Evolutionary conservation across 352 stramenopile genomes (phyloP), one percentile per base, ranked within the genome.

Genomic region (Phytophthora parvispora): DNA sequence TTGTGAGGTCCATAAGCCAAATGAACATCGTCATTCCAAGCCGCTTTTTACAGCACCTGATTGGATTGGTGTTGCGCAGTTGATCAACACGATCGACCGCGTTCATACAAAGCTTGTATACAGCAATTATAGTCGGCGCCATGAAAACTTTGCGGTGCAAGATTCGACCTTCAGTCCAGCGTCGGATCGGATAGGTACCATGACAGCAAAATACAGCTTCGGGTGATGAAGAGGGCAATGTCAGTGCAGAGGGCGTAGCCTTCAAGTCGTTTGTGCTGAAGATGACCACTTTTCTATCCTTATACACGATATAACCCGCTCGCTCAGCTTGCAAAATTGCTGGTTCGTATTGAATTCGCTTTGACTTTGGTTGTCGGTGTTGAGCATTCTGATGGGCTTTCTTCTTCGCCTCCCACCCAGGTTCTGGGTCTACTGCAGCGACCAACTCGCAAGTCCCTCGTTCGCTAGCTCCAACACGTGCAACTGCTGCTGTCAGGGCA

Each of bases 261-360:
- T 54, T 59, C 34, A 66, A 32, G 42, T 57, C 64, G 13, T 71
- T 65, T 1, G 54, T 60, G 28, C 60, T 68, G 15, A 68, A 55
- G 1, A 65, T 42, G 4, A 68, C 65, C 7, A 73, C 65, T n/a
- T 69, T 65, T 25, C 45, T n/a, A 53, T 65, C 66, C 42, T 65
- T 74, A 53, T 50, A 68, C 10, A 69, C n/a, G 32, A 72, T 64
- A 28, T 64, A 64, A 2, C 51, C 65, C 25, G 52, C 20, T 10
- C 24, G 4, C n/a, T 62, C 40, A 6, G 15, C 36, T 43, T 43
- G 36, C 12, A 43, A 0, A 22, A 43, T 43, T 8, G 36, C 36
- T 43, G 36, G 36, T 43, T 43, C 36, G 36, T 43, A 20, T 43
- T 43, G 36, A 43, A 16, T 20, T 43, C 36, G 36, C 36, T 20